phyloP scores from a whole-genome alignment of 805 yeast genomes.

The Spencermartinsiella europaea region DNA sequence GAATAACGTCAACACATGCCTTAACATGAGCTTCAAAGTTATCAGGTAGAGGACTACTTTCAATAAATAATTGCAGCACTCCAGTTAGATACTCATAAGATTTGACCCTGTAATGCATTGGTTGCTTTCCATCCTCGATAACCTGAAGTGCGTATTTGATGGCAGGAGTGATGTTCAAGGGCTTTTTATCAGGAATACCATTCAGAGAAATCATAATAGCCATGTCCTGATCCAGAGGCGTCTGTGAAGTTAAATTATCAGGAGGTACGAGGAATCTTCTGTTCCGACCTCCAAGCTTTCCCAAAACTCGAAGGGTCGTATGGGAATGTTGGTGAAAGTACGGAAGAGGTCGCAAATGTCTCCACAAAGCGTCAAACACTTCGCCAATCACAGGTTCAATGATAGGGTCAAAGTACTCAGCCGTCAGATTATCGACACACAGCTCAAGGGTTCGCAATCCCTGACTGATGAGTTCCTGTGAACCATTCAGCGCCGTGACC shows the following conservation, averaged over 20 bases:
- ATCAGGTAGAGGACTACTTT: slow-evolving; percentile 45
- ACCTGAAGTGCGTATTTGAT: slow-evolving; percentile 71
- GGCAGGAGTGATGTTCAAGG: slow-evolving; percentile 80
- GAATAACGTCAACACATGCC: slow-evolving; percentile 25
- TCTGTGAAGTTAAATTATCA: slow-evolving; percentile 51
- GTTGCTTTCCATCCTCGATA: slow-evolving; percentile 54
- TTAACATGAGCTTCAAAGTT: slow-evolving; percentile 28
- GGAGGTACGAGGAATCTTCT: slow-evolving; percentile 79
- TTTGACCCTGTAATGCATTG: slow-evolving; percentile 63
- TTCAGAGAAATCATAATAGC: slow-evolving; percentile 65
- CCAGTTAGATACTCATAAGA: slow-evolving; percentile 71
- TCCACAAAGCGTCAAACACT: slow-evolving; percentile 90
- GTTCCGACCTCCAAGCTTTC: slow-evolving; percentile 95
- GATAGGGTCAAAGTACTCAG: slow-evolving; percentile 95
- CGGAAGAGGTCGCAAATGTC: slow-evolving; percentile 84
- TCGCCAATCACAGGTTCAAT: slow-evolving; percentile 94
- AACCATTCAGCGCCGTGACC: slow-evolving; percentile 83
- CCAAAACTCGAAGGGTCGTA: slow-evolving; percentile 85
- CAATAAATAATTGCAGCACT: slow-evolving; percentile 63
- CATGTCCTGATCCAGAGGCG: slow-evolving; percentile 55
- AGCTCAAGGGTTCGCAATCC: slow-evolving; percentile 92
- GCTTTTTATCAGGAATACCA: slow-evolving; percentile 57
- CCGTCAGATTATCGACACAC: slow-evolving; percentile 93
- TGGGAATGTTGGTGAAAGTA: slow-evolving; percentile 94
- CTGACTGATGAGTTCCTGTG: slow-evolving; percentile 88